A percentile compares a stretch with the other conserved stretches of the same genome.
phyloP scores from a whole-genome alignment of 2,329 filamentous ascomycete genomes.

The Botrytis elliptica region DNA sequence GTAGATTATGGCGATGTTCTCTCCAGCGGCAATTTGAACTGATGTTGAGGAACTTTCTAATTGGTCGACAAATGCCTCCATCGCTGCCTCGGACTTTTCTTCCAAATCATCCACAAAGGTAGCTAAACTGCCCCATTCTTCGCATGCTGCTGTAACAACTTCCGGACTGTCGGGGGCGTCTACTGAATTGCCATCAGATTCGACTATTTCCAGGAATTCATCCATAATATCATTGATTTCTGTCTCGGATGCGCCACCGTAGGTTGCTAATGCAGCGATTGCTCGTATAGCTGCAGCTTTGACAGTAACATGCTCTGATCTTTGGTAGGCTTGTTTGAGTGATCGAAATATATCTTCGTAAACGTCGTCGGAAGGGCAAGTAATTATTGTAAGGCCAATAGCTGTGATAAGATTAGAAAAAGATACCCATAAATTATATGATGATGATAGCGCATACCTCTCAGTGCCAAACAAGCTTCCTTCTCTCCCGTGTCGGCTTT shows the following conservation, averaged over 20 bases:
- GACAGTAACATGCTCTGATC: slow-evolving; percentile 54
- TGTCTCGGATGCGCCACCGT: slow-evolving; percentile 62
- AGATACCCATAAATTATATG: neutral
- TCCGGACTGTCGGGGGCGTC: slow-evolving; percentile 60
- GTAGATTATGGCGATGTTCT: slow-evolving; percentile 69
- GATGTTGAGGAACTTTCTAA: slow-evolving; percentile 59
- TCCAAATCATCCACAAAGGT: slow-evolving; percentile 66
- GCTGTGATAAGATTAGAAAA: slow-evolving; percentile 43
- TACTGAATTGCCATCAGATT: slow-evolving; percentile 64
- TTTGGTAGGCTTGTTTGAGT: slow-evolving; percentile 58
- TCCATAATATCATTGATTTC: slow-evolving; percentile 64
- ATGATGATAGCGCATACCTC: slow-evolving; percentile 42
- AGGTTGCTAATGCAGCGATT: slow-evolving; percentile 60
- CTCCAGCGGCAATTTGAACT: slow-evolving; percentile 68
- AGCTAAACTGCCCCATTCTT: slow-evolving; percentile 68
- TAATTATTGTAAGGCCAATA: slow-evolving; percentile 62
- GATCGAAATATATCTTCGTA: slow-evolving; percentile 57
- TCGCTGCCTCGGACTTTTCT: slow-evolving; percentile 59
- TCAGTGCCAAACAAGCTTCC: slow-evolving; percentile 62
- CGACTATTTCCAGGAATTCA: slow-evolving; percentile 64
- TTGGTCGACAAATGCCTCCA: slow-evolving; percentile 69
- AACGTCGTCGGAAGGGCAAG: slow-evolving; percentile 57
- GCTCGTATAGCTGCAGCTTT: slow-evolving; percentile 68
- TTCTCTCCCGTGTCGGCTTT: slow-evolving; percentile 60
- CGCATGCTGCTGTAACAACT: slow-evolving; percentile 63